Base-by-base conservation (phyloP, 1,139 yeast species). In the Yamadazyma dushanensis region DNA sequence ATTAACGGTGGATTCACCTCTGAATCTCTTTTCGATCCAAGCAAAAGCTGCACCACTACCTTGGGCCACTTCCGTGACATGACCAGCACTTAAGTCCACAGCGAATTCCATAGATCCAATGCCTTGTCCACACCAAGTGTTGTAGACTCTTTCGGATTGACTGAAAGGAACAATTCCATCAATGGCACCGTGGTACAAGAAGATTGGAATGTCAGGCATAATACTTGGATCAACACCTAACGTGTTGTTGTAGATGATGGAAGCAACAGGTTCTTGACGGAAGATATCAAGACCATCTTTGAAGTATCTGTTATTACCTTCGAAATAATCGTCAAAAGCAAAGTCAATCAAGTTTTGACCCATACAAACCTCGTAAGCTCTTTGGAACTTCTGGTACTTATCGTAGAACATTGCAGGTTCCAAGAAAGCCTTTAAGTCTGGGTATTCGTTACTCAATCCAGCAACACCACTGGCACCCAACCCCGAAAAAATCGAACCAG, bases 91-190 rank as follows among this genome's bases (percentile, higher is more conserved):
- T 10, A 38, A 20, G 31, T 57, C 59, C 13, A 49, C 53, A 11
- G 57, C 49, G 35, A 61, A 54, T 39, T 63, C 68, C 18, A 59
- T 43, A 0, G 66, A 61, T n/a, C 40, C 31, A 15, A 60, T 55
- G 2, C 63, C 67, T 41, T 52, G 45, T 2, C 43, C 51, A 45
- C 70, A 64, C 63, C 67, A 65, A 17, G 38, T 44, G n/a, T 59
- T 45, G 39, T 54, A 63, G 3, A 51, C 56, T 36, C 61, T 50
- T 29, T 46, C 44, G 2, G 59, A 49, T 30, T 52, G 51, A n/a
- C 33, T 36, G 31, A 47, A 53, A 2, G 68, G 68, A 22, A 59
- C 60, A 32, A 65, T 48, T 5, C 45, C 44, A 41, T 65, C 71
- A 3, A 51, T 34, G 16, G 43, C 32, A 1, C 66, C 66, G 36